Evolutionary conservation across 768 basidiomycete genomes (phyloP).

Genomic region (Trametes sanguinea): DNA sequence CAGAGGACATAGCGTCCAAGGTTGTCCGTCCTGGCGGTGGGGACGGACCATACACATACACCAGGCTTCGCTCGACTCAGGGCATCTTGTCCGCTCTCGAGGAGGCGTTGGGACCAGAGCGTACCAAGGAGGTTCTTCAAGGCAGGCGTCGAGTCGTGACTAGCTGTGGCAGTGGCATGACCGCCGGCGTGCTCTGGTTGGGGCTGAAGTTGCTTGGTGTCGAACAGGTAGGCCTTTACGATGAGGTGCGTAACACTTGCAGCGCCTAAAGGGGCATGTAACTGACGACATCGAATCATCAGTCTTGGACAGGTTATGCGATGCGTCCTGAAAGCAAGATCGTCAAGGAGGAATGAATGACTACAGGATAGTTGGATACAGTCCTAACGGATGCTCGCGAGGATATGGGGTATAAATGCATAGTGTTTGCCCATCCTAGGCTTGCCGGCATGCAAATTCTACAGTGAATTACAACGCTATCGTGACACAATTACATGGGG

Average conservation of each 20-base stretch:
- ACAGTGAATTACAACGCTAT: too few relatives aligned
- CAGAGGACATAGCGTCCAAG: slow-evolving; percentile 14
- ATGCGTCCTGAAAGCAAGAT: slow-evolving; percentile 74
- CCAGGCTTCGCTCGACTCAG: slow-evolving; percentile 26
- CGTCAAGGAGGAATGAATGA: slow-evolving; percentile 41
- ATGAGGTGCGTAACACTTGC: slow-evolving; percentile 66
- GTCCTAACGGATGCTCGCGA: too few relatives aligned
- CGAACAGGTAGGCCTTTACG: slow-evolving; percentile 71
- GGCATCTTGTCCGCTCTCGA: slow-evolving; percentile 58
- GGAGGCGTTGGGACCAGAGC: slow-evolving; percentile 60
- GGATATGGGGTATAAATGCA: too few relatives aligned
- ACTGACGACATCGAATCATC: neutral
- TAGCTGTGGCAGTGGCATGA: slow-evolving; percentile 97
- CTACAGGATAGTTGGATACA: neutral
- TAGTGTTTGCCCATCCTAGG: too few relatives aligned
- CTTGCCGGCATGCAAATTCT: neutral
- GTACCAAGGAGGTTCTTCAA: slow-evolving; percentile 55
- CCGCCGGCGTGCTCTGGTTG: slow-evolving; percentile 92
- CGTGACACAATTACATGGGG: too few relatives aligned
- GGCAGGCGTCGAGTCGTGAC: slow-evolving; percentile 67
- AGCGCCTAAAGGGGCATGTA: neutral
- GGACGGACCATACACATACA: slow-evolving; percentile 53
- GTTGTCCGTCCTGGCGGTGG: slow-evolving; percentile 15
- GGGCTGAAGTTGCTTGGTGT: slow-evolving; percentile 77
- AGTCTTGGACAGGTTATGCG: slow-evolving; percentile 98